Percentiles rank a stretch among this genome's conserved stretches.
phyloP scores from a whole-genome alignment of 176 grass and related monocot genomes.

The Aegilops bicornis region DNA sequence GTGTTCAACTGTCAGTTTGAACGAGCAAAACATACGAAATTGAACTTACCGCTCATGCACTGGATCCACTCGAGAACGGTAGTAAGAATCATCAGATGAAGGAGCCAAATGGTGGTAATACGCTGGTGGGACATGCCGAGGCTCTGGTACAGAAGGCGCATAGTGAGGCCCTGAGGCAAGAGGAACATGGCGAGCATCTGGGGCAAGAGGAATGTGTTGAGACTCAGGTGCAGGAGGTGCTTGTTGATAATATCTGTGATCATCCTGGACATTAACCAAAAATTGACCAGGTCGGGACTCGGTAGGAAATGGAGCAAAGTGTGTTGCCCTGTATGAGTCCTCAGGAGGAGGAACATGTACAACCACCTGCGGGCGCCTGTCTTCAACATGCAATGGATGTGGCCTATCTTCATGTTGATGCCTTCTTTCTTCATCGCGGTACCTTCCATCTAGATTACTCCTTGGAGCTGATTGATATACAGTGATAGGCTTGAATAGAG shows the following conservation, averaged over 20 bases:
- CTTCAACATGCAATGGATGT: constrained; percentile 25
- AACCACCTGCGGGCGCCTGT: constrained; percentile 22
- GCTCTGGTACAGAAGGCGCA: constrained; percentile 36
- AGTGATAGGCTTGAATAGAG: constrained; percentile 41
- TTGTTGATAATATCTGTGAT: constrained; percentile 37
- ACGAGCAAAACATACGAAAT: neutral
- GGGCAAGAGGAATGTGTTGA: constrained; percentile 17
- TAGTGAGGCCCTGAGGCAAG: constrained; percentile 17
- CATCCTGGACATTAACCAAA: constrained; percentile 30
- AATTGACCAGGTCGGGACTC: constrained; percentile 27
- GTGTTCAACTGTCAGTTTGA: constrained; percentile 5
- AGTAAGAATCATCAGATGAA: constrained; percentile 47
- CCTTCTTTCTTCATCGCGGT: constrained; percentile 27
- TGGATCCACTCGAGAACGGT: constrained; percentile 35
- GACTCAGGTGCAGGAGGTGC: constrained; percentile 20
- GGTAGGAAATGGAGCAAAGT: constrained; percentile 30
- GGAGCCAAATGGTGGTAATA: constrained; percentile 38
- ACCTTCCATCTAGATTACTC: constrained; percentile 19
- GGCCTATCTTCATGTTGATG: constrained; percentile 37
- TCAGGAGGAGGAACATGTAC: constrained; percentile 37
- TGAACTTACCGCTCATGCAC: constrained; percentile 43
- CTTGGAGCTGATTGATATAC: constrained; percentile 25
- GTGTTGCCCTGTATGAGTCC: constrained; percentile 42
- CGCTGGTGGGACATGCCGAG: constrained; percentile 39
- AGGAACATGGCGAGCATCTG: constrained; percentile 10